Base-by-base conservation (phyloP, 2,329 filamentous ascomycete species). In the Phyllosticta citribraziliensis region DNA sequence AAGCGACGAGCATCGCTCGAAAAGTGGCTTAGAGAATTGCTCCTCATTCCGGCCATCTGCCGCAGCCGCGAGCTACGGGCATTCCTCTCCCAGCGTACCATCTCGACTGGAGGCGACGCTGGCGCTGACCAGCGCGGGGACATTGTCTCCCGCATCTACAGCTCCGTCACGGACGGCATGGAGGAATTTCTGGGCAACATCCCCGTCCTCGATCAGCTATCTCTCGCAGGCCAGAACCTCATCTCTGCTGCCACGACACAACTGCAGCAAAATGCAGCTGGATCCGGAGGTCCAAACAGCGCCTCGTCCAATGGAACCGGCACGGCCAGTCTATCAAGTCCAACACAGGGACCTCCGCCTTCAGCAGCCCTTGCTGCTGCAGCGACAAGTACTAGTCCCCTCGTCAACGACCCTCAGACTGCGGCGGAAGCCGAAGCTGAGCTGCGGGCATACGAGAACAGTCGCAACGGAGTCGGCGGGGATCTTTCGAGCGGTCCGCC, bases 111-210 rank as follows among this genome's bases (percentile, higher is more conserved):
- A 59, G 82, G 85, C 25, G 74, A 84, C 56, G 81, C 82, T 57
- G 84, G 88, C 59, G 84, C 84, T 67, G 89, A 88, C 83, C 71
- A 83, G 75, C 72, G 75, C 5, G 77, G 76, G 73, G 89, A 97
- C 71, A 92, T 99, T 72, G 94, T 99, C 65, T 91, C 90, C 0
- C 86, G 94, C 4, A 85, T 99, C 55, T 99, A 97, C 76, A 95
- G 95, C 72, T 97, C 93, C 0, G 93, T 99, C 22, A 89, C 93
- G 0, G 94, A 99, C 70, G 94, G 95, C 35, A 95, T 99, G 88
- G 94, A 99, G 71, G 94, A 99, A 67, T 95, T 99, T 60, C 79
- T 99, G 3, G 94, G 94, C 61, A 97, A 96, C 70, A 93, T 97
- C 52, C 91, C 94, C 1, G 92, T 97, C 0, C 82, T 99, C 30